Percentiles rank a stretch among this genome's conserved stretches.
These are phyloP conservation scores for Solanum chilense DNA, from an alignment of 257 asterid species.

Conservation along the genomic window DNA sequence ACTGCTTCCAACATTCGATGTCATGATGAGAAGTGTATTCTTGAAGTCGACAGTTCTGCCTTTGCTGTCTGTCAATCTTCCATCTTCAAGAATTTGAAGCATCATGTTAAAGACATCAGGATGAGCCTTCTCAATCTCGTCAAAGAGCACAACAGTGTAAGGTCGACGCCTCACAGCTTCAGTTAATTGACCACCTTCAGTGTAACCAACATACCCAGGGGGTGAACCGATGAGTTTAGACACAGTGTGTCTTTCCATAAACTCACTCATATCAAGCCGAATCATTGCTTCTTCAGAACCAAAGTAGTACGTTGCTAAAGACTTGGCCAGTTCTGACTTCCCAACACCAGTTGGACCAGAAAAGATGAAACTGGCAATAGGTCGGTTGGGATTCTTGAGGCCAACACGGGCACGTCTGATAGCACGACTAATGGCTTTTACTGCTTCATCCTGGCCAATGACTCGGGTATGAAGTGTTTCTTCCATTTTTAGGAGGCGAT, in stretches of 20 bases:
- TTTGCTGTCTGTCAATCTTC: slow-evolving; percentile 76
- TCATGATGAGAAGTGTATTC: slow-evolving; percentile 76
- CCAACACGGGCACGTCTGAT: slow-evolving; percentile 89
- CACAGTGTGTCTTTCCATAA: slow-evolving; percentile 84
- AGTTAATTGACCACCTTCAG: slow-evolving; percentile 75
- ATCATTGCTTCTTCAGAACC: slow-evolving; percentile 85
- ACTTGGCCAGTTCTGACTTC: slow-evolving; percentile 71
- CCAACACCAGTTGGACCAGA: slow-evolving; percentile 97
- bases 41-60: slow-evolving; percentile 78
- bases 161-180: slow-evolving; percentile 83
- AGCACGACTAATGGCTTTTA: slow-evolving; percentile 63
- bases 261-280: slow-evolving; percentile 89
- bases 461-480: slow-evolving; percentile 31
- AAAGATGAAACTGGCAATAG: slow-evolving; percentile 81
- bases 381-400: slow-evolving; percentile 69
- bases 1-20: slow-evolving; percentile 65
- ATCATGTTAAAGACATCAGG: slow-evolving; percentile 71
- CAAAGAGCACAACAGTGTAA: slow-evolving; percentile 59
- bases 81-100: slow-evolving; percentile 86
- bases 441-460: slow-evolving; percentile 87
- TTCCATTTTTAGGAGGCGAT: slow-evolving; percentile 31
- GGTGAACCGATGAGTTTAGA: slow-evolving; percentile 81
- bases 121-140: slow-evolving; percentile 84
- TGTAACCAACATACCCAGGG: slow-evolving; percentile 79
- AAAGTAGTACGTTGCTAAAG: slow-evolving; percentile 69